phyloP scores from a whole-genome alignment of 768 basidiomycete species.

The Trametes punicea region DNA sequence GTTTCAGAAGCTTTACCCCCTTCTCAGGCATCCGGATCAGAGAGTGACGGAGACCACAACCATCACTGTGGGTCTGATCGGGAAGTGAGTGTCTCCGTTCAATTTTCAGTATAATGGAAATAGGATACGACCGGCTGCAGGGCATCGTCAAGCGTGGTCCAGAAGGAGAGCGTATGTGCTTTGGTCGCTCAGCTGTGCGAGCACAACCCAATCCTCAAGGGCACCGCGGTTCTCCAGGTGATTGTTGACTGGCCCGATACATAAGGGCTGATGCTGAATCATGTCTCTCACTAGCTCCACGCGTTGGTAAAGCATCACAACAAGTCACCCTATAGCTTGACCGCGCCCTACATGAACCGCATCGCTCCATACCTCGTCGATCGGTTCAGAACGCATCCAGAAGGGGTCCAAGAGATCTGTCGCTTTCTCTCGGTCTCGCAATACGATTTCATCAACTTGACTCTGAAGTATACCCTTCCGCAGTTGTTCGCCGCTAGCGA shows the following conservation, averaged over 20 bases:
- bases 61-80: conserved; percentile 56
- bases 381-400: conserved; percentile 55
- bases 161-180: conserved; percentile 58
- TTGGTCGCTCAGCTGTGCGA: conserved; percentile 67
- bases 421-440: conserved; percentile 59
- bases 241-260: conserved; percentile 12
- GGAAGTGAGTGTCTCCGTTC: conserved; percentile 32
- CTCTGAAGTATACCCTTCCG: conserved; percentile 64
- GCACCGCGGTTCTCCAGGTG: conserved; percentile 67
- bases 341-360: conserved; percentile 65
- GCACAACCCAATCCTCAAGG: conserved; percentile 65
- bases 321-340: conserved; percentile 60
- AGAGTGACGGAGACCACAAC: conserved; percentile 61
- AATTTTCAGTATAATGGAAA: too few relatives aligned
- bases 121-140: conserved; percentile 29
- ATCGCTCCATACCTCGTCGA: conserved; percentile 65
- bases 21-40: conserved; percentile 45
- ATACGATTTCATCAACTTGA: conserved; percentile 60
- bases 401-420: conserved; percentile 60
- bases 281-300: conserved; percentile 44
- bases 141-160: conserved; percentile 44
- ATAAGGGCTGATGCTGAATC: background rate
- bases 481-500: conserved; percentile 63
- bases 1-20: conserved; percentile 46
- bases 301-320: conserved; percentile 54